A percentile compares a stretch with the other conserved stretches of the same genome.
Evolutionary conservation across 495 filamentous ascomycete species (phyloP).

Genomic region (Coniosporium apollinis): DNA sequence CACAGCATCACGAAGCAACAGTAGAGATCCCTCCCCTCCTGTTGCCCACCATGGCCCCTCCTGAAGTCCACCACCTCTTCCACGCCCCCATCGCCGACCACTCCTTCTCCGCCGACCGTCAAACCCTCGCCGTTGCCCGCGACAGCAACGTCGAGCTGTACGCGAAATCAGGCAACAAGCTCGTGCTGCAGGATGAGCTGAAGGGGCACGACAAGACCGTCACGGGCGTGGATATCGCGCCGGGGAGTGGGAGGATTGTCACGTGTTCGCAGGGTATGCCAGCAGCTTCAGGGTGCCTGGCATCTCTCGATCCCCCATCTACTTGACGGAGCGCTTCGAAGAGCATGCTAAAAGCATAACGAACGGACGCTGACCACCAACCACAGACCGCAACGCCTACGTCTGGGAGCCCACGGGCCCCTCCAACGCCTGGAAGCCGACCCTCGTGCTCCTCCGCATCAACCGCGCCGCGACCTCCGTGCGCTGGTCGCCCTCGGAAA

Average conservation of each 20-base stretch:
- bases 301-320: neutral
- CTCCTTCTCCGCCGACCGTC: conserved; percentile 84
- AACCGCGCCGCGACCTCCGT: conserved; percentile 95
- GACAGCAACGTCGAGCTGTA: conserved; percentile 90
- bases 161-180: conserved; percentile 50
- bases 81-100: conserved; percentile 93
- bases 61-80: conserved; percentile 93
- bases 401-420: conserved; percentile 93
- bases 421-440: conserved; percentile 87
- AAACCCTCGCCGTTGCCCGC: conserved; percentile 77
- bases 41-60: conserved; percentile 61
- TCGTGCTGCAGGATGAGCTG: conserved; percentile 75
- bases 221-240: conserved; percentile 90
- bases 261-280: conserved; percentile 82
- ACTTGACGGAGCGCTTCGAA: too few relatives aligned
- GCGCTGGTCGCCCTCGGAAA: conserved; percentile 90
- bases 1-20: conserved; percentile 38
- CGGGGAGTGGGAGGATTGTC: conserved; percentile 76
- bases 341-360: too few relatives aligned
- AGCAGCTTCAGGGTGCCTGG: neutral
- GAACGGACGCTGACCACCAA: neutral
- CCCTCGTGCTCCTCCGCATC: conserved; percentile 89
- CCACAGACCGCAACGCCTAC: conserved; percentile 81
- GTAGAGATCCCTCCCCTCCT: conserved; percentile 97
- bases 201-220: conserved; percentile 94